phyloP scores from a whole-genome alignment of 768 basidiomycete genomes.

The Phylloporus rhodoxanthus region DNA sequence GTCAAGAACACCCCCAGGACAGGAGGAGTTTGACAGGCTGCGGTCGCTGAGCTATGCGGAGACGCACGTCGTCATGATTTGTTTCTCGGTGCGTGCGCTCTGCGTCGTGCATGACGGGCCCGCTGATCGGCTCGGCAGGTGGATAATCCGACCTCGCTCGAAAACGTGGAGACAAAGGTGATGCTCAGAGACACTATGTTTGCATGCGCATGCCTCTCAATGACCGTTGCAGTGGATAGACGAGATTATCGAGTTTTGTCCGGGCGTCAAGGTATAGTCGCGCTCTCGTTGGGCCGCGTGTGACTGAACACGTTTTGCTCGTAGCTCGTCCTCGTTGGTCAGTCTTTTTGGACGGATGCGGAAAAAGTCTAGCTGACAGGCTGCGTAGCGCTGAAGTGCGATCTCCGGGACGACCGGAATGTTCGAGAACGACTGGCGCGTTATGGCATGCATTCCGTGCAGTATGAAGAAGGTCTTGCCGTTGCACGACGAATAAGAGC shows the following conservation, averaged over 20 bases:
- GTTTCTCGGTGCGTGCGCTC: slow-evolving; percentile 70
- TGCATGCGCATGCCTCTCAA: background rate
- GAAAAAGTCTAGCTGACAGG: slow-evolving; percentile 6
- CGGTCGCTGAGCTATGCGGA: slow-evolving; percentile 95
- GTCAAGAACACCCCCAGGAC: slow-evolving; percentile 50
- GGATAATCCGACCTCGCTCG: slow-evolving; percentile 91
- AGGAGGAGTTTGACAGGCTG: slow-evolving; percentile 92
- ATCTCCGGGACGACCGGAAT: slow-evolving; percentile 78
- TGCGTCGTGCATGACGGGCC: background rate
- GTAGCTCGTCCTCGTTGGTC: slow-evolving; percentile 85
- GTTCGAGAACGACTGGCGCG: slow-evolving; percentile 69
- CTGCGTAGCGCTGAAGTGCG: slow-evolving; percentile 82
- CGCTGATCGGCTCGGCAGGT: slow-evolving; percentile 42
- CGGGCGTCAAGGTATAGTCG: slow-evolving; percentile 77
- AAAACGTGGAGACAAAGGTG: slow-evolving; percentile 93
- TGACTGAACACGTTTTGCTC: slow-evolving; percentile 4
- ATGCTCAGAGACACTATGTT: background rate
- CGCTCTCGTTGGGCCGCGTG: background rate
- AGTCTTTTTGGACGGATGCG: slow-evolving; percentile 27
- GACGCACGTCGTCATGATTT: slow-evolving; percentile 93
- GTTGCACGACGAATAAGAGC: slow-evolving; percentile 88
- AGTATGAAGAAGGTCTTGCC: slow-evolving; percentile 89
- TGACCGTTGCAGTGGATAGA: slow-evolving; percentile 78
- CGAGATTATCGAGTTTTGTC: slow-evolving; percentile 87
- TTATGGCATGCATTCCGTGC: slow-evolving; percentile 64